Conservation (phyloP, 1,284 basidiomycete genomes). For the Boletus semigastroideus region DNA sequence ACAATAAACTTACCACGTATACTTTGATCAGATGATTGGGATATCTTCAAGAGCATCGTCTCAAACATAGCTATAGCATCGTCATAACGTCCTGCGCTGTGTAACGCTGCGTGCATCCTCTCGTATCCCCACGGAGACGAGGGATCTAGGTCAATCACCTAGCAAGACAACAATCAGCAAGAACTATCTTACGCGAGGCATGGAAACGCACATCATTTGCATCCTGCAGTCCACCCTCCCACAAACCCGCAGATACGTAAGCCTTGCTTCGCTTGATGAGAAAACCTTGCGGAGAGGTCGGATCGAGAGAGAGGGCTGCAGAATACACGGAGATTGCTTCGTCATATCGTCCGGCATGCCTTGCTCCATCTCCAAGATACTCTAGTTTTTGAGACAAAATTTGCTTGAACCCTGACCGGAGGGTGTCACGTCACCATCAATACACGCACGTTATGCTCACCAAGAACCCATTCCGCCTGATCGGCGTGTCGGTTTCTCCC, state of each 20-base stretch:
- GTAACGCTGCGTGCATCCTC: not conserved
- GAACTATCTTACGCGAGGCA: no score
- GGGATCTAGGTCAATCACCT: not conserved
- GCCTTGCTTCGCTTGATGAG: slow-evolving; percentile 3
- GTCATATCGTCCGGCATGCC: not conserved
- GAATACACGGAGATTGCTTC: slow-evolving; percentile 3
- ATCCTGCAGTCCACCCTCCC: not conserved
- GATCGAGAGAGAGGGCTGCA: not conserved
- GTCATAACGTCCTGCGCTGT: not conserved
- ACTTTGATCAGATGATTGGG: not conserved
- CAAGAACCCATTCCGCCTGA: not conserved
- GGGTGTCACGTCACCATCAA: not conserved
- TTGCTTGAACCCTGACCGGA: not conserved
- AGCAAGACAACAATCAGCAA: not conserved
- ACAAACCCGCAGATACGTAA: not conserved
- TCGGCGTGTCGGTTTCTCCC: not conserved
- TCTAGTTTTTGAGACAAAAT: not conserved
- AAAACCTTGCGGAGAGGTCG: not conserved
- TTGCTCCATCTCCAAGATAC: not conserved
- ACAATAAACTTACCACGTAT: not conserved
- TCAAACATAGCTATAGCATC: not conserved
- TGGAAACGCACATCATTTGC: not conserved
- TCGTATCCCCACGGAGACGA: slow-evolving; percentile 3
- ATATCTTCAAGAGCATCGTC: not conserved
- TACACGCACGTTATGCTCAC: not conserved